Percentiles rank a stretch among this genome's conserved stretches.
Evolutionary conservation across 352 stramenopile genomes (phyloP).

Genomic region (Elongisporangium anandrum): DNA sequence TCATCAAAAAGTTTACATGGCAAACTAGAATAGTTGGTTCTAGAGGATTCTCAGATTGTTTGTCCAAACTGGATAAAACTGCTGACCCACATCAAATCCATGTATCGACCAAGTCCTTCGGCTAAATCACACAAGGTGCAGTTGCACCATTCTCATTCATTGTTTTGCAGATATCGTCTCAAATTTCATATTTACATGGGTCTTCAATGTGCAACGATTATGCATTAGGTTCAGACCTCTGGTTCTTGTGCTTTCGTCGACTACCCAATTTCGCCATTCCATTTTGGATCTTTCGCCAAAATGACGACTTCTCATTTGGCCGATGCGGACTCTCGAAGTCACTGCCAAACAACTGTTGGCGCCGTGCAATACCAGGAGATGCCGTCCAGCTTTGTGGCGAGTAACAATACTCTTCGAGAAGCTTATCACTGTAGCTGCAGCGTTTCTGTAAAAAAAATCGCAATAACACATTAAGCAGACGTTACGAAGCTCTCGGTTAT

Average conservation of each 20-base stretch:
- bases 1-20: too few relatives aligned
- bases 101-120: too few relatives aligned
- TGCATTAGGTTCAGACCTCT: not conserved
- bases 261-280: constrained; percentile 65
- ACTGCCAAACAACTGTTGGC: constrained; percentile 71
- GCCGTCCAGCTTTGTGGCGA: constrained; percentile 83
- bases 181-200: not conserved
- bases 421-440: constrained; percentile 70
- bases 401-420: constrained; percentile 80
- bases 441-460: constrained; percentile 49
- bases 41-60: too few relatives aligned
- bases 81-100: too few relatives aligned
- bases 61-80: too few relatives aligned
- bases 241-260: constrained; percentile 46
- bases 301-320: constrained; percentile 34
- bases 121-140: too few relatives aligned
- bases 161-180: too few relatives aligned
- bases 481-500: not conserved
- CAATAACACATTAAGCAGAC: not conserved
- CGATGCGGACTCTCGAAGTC: constrained; percentile 44
- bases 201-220: not conserved
- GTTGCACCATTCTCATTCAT: too few relatives aligned
- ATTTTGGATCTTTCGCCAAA: constrained; percentile 74
- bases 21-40: too few relatives aligned
- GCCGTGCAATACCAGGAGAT: constrained; percentile 58